phyloP scores from a whole-genome alignment of 495 filamentous ascomycete genomes.

The Cercophora scortea region DNA sequence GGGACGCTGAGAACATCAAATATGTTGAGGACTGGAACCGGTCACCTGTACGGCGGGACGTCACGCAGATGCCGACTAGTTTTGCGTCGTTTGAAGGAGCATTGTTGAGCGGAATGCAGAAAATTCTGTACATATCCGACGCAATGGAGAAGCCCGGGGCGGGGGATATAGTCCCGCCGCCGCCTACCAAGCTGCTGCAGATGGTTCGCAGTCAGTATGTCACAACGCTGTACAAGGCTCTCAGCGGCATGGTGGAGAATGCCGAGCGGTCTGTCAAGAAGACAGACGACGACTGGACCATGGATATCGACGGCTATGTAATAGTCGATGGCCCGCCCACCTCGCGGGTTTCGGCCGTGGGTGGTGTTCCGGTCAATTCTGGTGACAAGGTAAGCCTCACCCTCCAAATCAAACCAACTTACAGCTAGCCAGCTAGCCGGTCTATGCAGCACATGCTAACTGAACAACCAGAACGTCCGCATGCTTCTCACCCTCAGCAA shows the following conservation, averaged over 20 bases:
- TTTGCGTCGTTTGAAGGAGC: constrained; percentile 74
- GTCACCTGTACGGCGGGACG: constrained; percentile 64
- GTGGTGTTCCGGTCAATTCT: constrained; percentile 54
- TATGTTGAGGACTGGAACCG: constrained; percentile 88
- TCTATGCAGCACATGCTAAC: not conserved
- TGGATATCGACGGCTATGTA: constrained; percentile 38
- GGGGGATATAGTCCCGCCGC: constrained; percentile 70
- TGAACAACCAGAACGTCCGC: constrained; percentile 60
- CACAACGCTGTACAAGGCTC: constrained; percentile 79
- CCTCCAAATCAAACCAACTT: not conserved
- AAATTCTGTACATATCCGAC: constrained; percentile 86
- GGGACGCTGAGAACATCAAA: constrained; percentile 82
- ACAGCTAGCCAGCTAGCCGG: not conserved
- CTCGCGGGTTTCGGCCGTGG: constrained; percentile 20
- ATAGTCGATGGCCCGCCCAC: constrained; percentile 11
- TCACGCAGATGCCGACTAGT: constrained; percentile 81
- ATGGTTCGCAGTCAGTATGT: constrained; percentile 84
- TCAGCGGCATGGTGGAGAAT: constrained; percentile 93
- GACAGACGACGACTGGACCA: constrained; percentile 49
- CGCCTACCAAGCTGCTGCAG: constrained; percentile 73
- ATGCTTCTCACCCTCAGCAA: constrained; percentile 91
- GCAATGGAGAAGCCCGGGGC: constrained; percentile 60
- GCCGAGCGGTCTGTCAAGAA: constrained; percentile 63
- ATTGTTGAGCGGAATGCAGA: constrained; percentile 77
- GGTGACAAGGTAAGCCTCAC: constrained; percentile 55